phyloP scores from a whole-genome alignment of 768 basidiomycete species.

The Tylopilus rubrobrunneus region DNA sequence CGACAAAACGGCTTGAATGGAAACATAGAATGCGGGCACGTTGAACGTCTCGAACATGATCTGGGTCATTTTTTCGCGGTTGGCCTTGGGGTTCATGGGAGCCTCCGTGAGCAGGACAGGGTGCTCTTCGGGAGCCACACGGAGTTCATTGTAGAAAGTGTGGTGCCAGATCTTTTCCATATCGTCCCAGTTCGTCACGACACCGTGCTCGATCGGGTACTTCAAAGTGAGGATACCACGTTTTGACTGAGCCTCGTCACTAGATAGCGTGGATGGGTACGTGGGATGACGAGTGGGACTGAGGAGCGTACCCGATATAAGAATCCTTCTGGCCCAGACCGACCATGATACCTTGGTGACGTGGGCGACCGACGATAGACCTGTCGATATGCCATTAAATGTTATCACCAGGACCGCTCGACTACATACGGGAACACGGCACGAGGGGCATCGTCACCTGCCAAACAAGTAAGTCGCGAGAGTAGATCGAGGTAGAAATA shows the following conservation, averaged over 20 bases:
- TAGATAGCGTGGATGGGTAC: slow-evolving; percentile 28
- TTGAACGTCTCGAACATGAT: slow-evolving; percentile 82
- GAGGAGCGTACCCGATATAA: slow-evolving; percentile 71
- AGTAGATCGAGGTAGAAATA: neutral
- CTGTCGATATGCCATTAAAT: slow-evolving; percentile 34
- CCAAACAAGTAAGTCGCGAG: slow-evolving; percentile 19
- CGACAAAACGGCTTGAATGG: slow-evolving; percentile 71
- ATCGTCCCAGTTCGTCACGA: slow-evolving; percentile 98
- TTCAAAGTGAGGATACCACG: slow-evolving; percentile 92
- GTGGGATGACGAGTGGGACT: slow-evolving; percentile 3
- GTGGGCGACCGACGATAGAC: slow-evolving; percentile 92
- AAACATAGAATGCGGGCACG: slow-evolving; percentile 70
- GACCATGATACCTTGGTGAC: slow-evolving; percentile 95
- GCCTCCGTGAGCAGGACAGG: slow-evolving; percentile 70
- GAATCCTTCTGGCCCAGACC: slow-evolving; percentile 97
- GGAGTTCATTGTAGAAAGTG: slow-evolving; percentile 86
- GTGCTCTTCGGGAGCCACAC: slow-evolving; percentile 75
- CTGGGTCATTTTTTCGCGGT: slow-evolving; percentile 74
- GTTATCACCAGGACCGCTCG: slow-evolving; percentile 2
- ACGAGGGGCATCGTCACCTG: slow-evolving; percentile 86
- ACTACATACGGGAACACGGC: slow-evolving; percentile 89
- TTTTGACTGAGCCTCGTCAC: slow-evolving; percentile 91
- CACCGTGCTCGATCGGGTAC: slow-evolving; percentile 92
- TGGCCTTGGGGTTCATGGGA: slow-evolving; percentile 69
- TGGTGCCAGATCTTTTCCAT: slow-evolving; percentile 99